phyloP scores from a whole-genome alignment of 2,329 filamentous ascomycete genomes.

The Arthrinium puccinioides region DNA sequence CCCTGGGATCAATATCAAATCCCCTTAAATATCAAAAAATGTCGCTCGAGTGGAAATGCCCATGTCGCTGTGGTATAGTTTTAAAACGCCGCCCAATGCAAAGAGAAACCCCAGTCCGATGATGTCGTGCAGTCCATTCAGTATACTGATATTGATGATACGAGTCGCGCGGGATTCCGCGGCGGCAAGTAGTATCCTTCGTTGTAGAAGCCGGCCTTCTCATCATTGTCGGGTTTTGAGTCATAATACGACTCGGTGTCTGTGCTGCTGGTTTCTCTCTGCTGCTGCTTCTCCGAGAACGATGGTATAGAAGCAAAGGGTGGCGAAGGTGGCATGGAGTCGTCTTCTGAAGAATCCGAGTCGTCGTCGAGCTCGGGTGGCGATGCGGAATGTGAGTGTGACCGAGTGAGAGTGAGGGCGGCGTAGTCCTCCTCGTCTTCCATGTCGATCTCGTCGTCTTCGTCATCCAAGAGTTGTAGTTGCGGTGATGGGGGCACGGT shows the following conservation, averaged over 20 bases:
- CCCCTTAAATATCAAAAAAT: too few relatives aligned
- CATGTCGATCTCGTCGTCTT: constrained; percentile 32
- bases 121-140: constrained; percentile 25
- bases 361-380: constrained; percentile 66
- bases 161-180: constrained; percentile 41
- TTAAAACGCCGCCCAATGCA: constrained; percentile 25
- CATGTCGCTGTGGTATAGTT: constrained; percentile 3
- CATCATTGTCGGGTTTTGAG: constrained; percentile 26
- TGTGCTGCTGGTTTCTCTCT: constrained; percentile 34
- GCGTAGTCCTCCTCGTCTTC: constrained; percentile 50
- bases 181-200: constrained; percentile 48
- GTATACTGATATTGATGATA: constrained; percentile 51
- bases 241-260: constrained; percentile 23
- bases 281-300: constrained; percentile 56
- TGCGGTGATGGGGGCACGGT: constrained; percentile 19
- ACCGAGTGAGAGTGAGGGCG: constrained; percentile 61
- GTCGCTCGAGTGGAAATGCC: too few relatives aligned
- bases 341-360: constrained; percentile 65
- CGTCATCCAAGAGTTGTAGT: constrained; percentile 28
- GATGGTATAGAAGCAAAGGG: constrained; percentile 47
- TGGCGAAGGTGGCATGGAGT: constrained; percentile 66
- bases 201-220: constrained; percentile 36
- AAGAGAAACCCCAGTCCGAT: constrained; percentile 1
- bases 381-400: constrained; percentile 54
- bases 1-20: neutral